Conservation (phyloP, 768 basidiomycete species). For the Tricholoma sp. region DNA sequence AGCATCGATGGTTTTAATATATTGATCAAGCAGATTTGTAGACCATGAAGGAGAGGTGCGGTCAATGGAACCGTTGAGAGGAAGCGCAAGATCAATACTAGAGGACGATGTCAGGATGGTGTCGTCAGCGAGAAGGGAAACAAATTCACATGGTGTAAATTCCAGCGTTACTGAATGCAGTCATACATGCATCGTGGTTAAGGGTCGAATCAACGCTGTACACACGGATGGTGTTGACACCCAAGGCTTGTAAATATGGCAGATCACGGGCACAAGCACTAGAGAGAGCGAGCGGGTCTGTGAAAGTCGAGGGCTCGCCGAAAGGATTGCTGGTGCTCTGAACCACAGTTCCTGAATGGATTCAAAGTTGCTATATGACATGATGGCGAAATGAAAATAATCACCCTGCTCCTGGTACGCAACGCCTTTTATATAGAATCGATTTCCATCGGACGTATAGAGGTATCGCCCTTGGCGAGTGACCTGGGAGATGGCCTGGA, state of each 20-base stretch:
- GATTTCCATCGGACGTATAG: constrained; percentile 64
- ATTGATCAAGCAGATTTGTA: constrained; percentile 74
- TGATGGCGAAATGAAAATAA: neutral
- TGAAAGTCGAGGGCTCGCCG: constrained; percentile 66
- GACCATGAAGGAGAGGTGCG: constrained; percentile 72
- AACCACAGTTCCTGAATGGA: constrained; percentile 33
- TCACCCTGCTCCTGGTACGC: constrained; percentile 82
- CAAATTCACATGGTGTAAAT: constrained; percentile 83
- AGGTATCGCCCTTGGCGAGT: constrained; percentile 75
- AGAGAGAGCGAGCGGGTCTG: constrained; percentile 71
- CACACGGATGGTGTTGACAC: constrained; percentile 77
- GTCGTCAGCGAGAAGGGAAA: constrained; percentile 5
- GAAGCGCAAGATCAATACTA: constrained; percentile 84
- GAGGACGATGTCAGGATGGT: constrained; percentile 1
- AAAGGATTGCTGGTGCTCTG: constrained; percentile 54
- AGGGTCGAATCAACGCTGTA: constrained; percentile 82
- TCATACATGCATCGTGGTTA: constrained; percentile 89
- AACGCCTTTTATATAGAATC: constrained; percentile 88
- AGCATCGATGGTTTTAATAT: constrained; percentile 69
- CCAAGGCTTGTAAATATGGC: constrained; percentile 68
- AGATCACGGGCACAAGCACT: constrained; percentile 74
- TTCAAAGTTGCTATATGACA: neutral
- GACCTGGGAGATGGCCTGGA: constrained; percentile 66
- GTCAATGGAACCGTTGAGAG: constrained; percentile 82
- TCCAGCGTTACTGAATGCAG: constrained; percentile 63